Base-by-base conservation (phyloP, 1,139 yeast genomes). In the Nakaseomyces sp. region DNA sequence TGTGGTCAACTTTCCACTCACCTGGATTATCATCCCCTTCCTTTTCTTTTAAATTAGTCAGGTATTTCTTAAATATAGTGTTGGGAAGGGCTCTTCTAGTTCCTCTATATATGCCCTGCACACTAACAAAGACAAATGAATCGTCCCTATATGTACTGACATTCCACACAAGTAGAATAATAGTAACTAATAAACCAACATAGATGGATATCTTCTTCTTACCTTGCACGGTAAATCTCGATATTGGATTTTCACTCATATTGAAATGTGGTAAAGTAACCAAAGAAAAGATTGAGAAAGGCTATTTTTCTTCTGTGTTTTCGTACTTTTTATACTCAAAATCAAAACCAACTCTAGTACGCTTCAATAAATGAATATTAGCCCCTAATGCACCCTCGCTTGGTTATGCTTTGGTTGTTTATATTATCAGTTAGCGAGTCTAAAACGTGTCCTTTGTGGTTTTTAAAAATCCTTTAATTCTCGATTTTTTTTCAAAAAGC, bases 61-160 rank as follows among this genome's bases (percentile, higher is more conserved):
- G 38, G 18, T 20, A 22, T 20, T 17, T 35, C 13, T 35, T 35
- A 5, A 20, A 35, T 7, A 35, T 15, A 13, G 28, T 16, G 26
- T 35, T 35, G 20, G 38, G 38, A 7, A 35, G 18, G 5, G 38
- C 38, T 5, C 18, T 35, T 22, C 38, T 22, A 3, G 38, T 22
- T 2, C 38, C 38, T 35, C 18, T 35, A 15, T 35, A 35, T 12
- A 13, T n/a, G 9, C 28, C 28, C 12, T 17, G 24, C 2, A 18
- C 36, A 12, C 24, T 12, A 1, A 32, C 16, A 19, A 22, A 22
- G 24, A 12, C 24, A 18, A 18, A 8, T 2, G 36, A 5, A 8
- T 32, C 36, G 12, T 32, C 36, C 24, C 36, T 32, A 12, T 32
- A 32, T 8, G 36, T 32, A 24, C 36, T 32, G 4, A 32, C n/a